Base-by-base conservation (phyloP, 495 filamentous ascomycete genomes). In the Friedmanniomyces endolithicus region DNA sequence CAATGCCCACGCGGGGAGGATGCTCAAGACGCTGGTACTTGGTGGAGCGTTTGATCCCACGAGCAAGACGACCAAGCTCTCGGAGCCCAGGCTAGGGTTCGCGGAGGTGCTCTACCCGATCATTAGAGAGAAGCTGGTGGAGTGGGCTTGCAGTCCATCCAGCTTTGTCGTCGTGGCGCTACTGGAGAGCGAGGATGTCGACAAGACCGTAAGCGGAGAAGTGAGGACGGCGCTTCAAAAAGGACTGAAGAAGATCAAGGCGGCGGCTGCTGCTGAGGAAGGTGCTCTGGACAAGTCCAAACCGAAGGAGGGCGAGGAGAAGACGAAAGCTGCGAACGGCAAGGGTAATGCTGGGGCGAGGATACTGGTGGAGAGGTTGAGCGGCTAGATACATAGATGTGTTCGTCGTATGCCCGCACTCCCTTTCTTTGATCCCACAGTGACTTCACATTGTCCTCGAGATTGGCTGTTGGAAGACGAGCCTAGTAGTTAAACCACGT, bases 1-100 rank as follows among this genome's bases (percentile, higher is more conserved):
- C 69, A 72, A 50, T 75, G 76, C 87, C 1, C 76, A 79, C 53
- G 83, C 82, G 1, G 86, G 87, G n/a, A 81, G 86, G 48, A 85
- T 95, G 82, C 77, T 95, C 57, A 96, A 94, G 70, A 83, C 83
- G 0, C 76, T 99, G 1, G 85, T 95, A 24, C 78, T 84, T 31
- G 90, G 92, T 20, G 92, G 94, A 11, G 80, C 77, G 23, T 98
- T 84, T 67, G 88, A 95, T 70, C 74, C 72, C 22, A 75, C 73
- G 33, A 73, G 75, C 2, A 87, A 85, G 67, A 77, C 74, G 46
- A 70, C 94, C 20, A 56, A 75, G 65, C 78, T 79, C 54, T 74
- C 83, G 17, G 76, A 85, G n/a, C 87, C 88, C 8, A 71, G 82
- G n/a, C 74, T 95, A 48, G 75, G 80, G 57, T 98, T 96, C 71